Evolutionary conservation across 1,139 yeast species (phyloP).

Genomic region (Scheffersomyces quercinus): DNA sequence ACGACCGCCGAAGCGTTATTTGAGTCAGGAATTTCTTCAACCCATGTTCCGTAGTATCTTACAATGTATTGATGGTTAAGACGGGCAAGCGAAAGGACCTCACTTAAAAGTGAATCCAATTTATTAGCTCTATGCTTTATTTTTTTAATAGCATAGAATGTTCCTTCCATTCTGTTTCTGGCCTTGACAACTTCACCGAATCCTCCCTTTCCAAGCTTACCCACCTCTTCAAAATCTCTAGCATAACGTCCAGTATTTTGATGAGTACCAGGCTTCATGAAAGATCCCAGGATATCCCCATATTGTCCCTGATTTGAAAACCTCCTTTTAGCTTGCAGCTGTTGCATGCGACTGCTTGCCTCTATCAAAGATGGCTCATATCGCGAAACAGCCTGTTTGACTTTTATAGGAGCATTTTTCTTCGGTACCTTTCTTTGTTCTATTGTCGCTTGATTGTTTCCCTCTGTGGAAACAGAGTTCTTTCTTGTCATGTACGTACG

Average conservation of each 20-base stretch:
- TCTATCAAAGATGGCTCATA: not conserved
- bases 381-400: not conserved
- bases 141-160: conserved; percentile 92
- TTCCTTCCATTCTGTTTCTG: conserved; percentile 87
- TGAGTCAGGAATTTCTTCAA: conserved; percentile 61
- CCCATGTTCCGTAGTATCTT: conserved; percentile 95
- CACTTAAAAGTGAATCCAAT: conserved; percentile 78
- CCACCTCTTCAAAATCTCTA: conserved; percentile 89
- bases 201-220: conserved; percentile 91
- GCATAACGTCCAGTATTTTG: conserved; percentile 37
- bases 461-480: conserved; percentile 9
- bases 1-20: conserved; percentile 14
- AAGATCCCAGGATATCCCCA: conserved; percentile 1
- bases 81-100: conserved; percentile 88
- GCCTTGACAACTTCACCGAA: conserved; percentile 98
- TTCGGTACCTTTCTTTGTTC: not conserved
- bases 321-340: not conserved
- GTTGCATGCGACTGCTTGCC: not conserved
- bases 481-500: not conserved
- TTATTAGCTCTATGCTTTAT: conserved; percentile 81
- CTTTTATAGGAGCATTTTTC: not conserved
- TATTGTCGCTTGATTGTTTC: conserved; percentile 8
- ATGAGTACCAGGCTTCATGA: conserved; percentile 4
- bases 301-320: not conserved
- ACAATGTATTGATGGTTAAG: conserved; percentile 95